These are phyloP conservation scores for Fraxinus greggii DNA, from an alignment of 305 asterid genomes.

Conservation along the genomic window DNA sequence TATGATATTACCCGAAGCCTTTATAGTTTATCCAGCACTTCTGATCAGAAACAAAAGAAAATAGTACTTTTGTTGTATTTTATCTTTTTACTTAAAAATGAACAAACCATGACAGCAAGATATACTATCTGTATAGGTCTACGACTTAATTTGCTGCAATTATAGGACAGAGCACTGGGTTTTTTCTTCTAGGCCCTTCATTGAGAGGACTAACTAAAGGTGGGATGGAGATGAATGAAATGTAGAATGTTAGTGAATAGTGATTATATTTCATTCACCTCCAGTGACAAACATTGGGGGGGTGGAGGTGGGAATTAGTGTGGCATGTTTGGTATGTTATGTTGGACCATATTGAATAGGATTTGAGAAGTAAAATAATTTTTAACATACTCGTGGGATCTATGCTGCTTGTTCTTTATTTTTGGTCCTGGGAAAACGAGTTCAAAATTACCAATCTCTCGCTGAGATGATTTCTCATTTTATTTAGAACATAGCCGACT, in stretches of 20 bases:
- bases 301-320: not conserved
- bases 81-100: not conserved
- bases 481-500: not conserved
- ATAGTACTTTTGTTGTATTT: not conserved
- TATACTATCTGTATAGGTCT: not conserved
- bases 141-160: not conserved
- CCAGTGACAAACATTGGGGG: not conserved
- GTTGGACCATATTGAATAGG: not conserved
- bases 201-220: not conserved
- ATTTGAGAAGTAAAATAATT: not conserved
- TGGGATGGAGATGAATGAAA: not conserved
- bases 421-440: not conserved
- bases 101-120: not conserved
- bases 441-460: conserved; percentile 1
- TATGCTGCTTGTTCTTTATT: not conserved
- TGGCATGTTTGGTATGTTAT: not conserved
- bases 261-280: not conserved
- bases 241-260: not conserved
- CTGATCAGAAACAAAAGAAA: not conserved
- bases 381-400: not conserved
- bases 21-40: not conserved
- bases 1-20: not conserved
- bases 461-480: conserved; percentile 13
- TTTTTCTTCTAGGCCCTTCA: not conserved
- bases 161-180: not conserved